Percentiles rank a stretch among this genome's conserved stretches.
These are phyloP conservation scores for Colletotrichum paranaense DNA, from an alignment of 2,329 filamentous ascomycete genomes.

Conservation along the genomic window DNA sequence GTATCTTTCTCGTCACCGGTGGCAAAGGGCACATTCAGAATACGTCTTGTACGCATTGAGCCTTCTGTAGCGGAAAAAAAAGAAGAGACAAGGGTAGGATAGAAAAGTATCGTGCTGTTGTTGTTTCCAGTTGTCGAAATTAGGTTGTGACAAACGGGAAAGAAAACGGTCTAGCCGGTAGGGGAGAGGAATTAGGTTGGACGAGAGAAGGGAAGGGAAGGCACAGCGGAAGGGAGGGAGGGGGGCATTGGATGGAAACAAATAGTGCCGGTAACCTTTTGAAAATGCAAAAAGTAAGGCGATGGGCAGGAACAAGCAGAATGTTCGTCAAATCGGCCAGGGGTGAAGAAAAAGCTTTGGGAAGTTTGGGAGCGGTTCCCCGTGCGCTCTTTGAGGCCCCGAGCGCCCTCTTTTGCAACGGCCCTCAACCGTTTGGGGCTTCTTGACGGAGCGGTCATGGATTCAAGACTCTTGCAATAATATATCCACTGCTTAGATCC, in stretches of 20 bases:
- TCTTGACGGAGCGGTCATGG: background rate
- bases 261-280: background rate
- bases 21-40: background rate
- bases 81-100: background rate
- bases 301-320: background rate
- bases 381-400: background rate
- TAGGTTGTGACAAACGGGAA: background rate
- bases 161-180: background rate
- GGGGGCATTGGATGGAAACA: background rate
- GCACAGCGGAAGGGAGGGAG: background rate
- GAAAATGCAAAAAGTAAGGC: background rate
- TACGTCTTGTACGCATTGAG: background rate
- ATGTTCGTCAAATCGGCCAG: background rate
- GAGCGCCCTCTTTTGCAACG: background rate
- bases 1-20: background rate
- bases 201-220: background rate
- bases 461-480: background rate
- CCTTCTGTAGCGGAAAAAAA: background rate
- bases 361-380: background rate
- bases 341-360: background rate
- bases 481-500: background rate
- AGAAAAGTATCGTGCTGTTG: background rate
- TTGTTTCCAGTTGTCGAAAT: slow-evolving; percentile 2
- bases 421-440: background rate
- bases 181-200: background rate